Evolutionary conservation across 2,329 filamentous ascomycete species (phyloP).

Genomic region (Pseudopithomyces chartarum): DNA sequence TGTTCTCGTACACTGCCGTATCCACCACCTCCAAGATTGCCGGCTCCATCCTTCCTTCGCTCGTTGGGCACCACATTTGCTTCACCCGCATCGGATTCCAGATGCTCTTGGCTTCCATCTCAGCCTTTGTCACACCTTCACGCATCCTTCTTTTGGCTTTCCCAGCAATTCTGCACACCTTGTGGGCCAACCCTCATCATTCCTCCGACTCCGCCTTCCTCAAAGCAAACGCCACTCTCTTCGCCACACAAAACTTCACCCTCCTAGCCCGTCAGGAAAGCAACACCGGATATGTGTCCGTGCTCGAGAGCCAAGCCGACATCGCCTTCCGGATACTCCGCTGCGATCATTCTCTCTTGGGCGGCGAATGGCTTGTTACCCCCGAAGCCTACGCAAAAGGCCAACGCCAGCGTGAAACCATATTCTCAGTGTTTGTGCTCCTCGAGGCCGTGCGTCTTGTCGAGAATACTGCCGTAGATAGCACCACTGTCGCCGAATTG

Average conservation of each 20-base stretch:
- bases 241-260: conserved; percentile 67
- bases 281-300: conserved; percentile 87
- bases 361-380: conserved; percentile 82
- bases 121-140: conserved; percentile 70
- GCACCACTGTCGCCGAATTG: conserved; percentile 43
- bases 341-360: conserved; percentile 92
- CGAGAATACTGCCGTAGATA: conserved; percentile 53
- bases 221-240: conserved; percentile 69
- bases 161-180: conserved; percentile 74
- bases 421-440: conserved; percentile 96
- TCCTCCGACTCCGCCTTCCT: conserved; percentile 64
- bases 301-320: conserved; percentile 72
- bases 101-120: conserved; percentile 67
- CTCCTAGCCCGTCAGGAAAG: conserved; percentile 85
- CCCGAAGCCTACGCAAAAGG: conserved; percentile 44
- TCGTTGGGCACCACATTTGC: conserved; percentile 66
- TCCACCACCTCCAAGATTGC: conserved; percentile 53
- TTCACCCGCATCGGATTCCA: conserved; percentile 76
- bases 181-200: conserved; percentile 75
- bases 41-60: conserved; percentile 48
- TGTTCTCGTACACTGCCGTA: conserved; percentile 70
- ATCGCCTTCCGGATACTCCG: conserved; percentile 80
- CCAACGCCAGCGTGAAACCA: conserved; percentile 73
- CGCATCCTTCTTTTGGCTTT: conserved; percentile 68
- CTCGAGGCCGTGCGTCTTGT: conserved; percentile 88